Evolutionary conservation across 805 yeast species (phyloP).

Genomic region (Jamesozyma jinghongensis): DNA sequence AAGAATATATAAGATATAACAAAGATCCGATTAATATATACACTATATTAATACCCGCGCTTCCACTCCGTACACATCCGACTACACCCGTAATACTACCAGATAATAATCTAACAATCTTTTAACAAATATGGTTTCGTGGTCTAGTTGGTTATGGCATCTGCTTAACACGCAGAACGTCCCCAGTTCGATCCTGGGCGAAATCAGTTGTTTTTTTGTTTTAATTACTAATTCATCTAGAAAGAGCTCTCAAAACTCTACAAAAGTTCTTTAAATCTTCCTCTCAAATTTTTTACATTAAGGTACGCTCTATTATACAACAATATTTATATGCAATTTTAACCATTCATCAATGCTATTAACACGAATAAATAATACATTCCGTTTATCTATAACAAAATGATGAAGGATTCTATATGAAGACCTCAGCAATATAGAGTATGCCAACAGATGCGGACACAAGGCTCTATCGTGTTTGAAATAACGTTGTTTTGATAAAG

Average conservation of each 20-base stretch:
- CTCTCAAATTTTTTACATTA: no score
- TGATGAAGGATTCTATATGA: slow-evolving; percentile 13
- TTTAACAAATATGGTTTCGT: slow-evolving; percentile 52
- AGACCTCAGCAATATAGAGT: slow-evolving; percentile 21
- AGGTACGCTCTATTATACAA: slow-evolving; percentile 3
- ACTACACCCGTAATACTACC: no score
- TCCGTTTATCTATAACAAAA: slow-evolving; percentile 14
- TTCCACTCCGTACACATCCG: no score
- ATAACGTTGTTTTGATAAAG: slow-evolving; percentile 21
- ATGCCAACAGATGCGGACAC: slow-evolving; percentile 30
- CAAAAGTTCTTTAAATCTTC: no score
- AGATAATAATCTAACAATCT: no score
- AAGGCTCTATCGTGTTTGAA: slow-evolving; percentile 18
- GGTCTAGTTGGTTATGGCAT: slow-evolving; percentile 99
- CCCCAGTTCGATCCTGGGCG: slow-evolving; percentile 99
- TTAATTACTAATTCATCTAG: no score
- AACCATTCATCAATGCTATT: slow-evolving; percentile 30
- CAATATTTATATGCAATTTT: slow-evolving; percentile 28
- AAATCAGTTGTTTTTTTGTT: slow-evolving; percentile 73
- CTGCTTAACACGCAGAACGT: slow-evolving; percentile 99
- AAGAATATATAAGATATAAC: no score
- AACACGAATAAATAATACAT: slow-evolving; percentile 20
- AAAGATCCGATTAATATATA: no score
- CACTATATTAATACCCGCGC: no score
- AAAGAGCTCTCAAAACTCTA: no score